Percentiles rank a stretch among this genome's conserved stretches.
phyloP scores from a whole-genome alignment of 257 asterid species.

The Solanum okadae region DNA sequence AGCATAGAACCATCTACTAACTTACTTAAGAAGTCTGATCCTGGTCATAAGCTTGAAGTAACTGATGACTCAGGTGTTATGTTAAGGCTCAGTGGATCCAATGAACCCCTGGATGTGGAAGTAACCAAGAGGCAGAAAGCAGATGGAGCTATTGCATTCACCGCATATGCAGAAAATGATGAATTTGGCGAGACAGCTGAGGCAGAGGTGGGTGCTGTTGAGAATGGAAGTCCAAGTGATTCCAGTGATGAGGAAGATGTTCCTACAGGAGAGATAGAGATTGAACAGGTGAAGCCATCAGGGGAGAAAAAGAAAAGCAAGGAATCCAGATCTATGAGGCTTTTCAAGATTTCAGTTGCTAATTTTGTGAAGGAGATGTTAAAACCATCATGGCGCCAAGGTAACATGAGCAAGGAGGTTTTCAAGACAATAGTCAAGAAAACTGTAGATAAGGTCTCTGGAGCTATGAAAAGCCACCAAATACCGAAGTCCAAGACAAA shows the following conservation, averaged over 20 bases:
- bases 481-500: conserved; percentile 82
- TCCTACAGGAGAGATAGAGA: conserved; percentile 59
- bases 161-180: conserved; percentile 42
- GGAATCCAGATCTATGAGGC: conserved; percentile 61
- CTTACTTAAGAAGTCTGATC: conserved; percentile 32
- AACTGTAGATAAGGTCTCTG: conserved; percentile 98
- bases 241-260: conserved; percentile 37
- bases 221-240: conserved; percentile 56
- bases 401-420: conserved; percentile 98
- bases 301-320: conserved; percentile 55
- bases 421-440: conserved; percentile 97
- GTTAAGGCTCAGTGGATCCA: conserved; percentile 35
- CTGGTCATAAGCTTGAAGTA: conserved; percentile 30
- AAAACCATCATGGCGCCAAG: conserved; percentile 99
- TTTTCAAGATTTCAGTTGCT: conserved; percentile 69
- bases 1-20: conserved; percentile 68
- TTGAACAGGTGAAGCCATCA: conserved; percentile 56
- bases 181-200: conserved; percentile 90
- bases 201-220: conserved; percentile 63
- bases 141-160: conserved; percentile 25
- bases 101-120: conserved; percentile 35
- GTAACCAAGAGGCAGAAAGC: conserved; percentile 30
- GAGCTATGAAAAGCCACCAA: conserved; percentile 76
- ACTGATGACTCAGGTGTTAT: conserved; percentile 51
- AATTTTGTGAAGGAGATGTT: conserved; percentile 85